Evolutionary conservation across 2,329 filamentous ascomycete species (phyloP).

Genomic region (Cercospora sp.): DNA sequence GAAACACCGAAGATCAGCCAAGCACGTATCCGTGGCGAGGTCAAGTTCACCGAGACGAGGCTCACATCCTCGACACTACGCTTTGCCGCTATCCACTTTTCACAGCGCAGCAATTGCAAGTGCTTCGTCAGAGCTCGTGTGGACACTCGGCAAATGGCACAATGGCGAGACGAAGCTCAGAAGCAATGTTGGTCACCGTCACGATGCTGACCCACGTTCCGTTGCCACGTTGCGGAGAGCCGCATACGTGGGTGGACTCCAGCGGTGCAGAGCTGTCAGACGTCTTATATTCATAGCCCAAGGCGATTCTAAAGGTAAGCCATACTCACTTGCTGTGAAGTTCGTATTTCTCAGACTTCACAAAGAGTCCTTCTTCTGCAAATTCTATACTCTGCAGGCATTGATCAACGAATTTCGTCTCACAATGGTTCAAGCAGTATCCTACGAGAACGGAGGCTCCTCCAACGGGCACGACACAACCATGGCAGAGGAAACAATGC

Average conservation of each 20-base stretch:
- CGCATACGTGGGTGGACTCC: background rate
- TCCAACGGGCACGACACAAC: conserved; percentile 23
- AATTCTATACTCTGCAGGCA: background rate
- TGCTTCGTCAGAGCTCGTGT: background rate
- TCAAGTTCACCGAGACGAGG: background rate
- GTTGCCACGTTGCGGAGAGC: background rate
- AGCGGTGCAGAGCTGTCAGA: background rate
- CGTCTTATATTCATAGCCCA: background rate
- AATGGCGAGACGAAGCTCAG: background rate
- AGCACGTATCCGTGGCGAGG: background rate
- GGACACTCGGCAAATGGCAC: background rate
- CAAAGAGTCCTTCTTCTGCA: background rate
- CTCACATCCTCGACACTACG: background rate
- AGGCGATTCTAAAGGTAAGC: background rate
- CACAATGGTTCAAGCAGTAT: conserved; percentile 31
- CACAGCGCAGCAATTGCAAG: background rate
- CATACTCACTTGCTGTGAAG: background rate
- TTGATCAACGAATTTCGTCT: background rate
- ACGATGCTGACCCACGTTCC: background rate
- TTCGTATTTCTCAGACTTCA: background rate
- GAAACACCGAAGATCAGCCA: background rate
- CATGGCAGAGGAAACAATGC: conserved; percentile 27
- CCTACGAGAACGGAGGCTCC: conserved; percentile 26
- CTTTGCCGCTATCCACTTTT: background rate
- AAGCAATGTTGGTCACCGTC: background rate